phyloP scores from a whole-genome alignment of 257 asterid species.

The Nicotiana undulata region DNA sequence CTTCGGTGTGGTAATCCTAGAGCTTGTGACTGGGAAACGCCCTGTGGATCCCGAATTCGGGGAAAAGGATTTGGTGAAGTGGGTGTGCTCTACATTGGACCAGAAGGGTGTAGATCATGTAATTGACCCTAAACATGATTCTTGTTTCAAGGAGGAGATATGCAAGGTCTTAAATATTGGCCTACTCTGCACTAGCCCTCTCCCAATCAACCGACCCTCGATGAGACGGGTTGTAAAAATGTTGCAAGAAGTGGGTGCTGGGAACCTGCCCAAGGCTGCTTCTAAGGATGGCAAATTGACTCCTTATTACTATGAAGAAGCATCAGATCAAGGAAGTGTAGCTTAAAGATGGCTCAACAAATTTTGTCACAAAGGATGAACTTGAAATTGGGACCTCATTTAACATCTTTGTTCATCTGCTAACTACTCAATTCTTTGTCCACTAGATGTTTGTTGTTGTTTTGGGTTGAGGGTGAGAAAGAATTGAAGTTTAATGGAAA shows the following conservation, averaged over 20 bases:
- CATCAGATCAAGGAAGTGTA: slow-evolving; percentile 63
- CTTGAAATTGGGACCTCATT: neutral
- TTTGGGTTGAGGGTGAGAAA: slow-evolving; percentile 5
- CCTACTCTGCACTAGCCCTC: slow-evolving; percentile 91
- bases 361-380: neutral
- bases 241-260: slow-evolving; percentile 64
- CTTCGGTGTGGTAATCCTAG: slow-evolving; percentile 81
- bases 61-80: slow-evolving; percentile 84
- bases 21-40: slow-evolving; percentile 62
- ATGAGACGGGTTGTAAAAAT: slow-evolving; percentile 89
- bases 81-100: slow-evolving; percentile 83
- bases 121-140: slow-evolving; percentile 72
- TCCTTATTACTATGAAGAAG: slow-evolving; percentile 76
- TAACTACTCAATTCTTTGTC: slow-evolving; percentile 6
- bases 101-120: slow-evolving; percentile 77
- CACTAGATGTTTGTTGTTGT: neutral
- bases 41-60: slow-evolving; percentile 90
- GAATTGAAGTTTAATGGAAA: neutral
- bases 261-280: slow-evolving; percentile 21
- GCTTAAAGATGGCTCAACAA: slow-evolving; percentile 19
- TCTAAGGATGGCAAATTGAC: slow-evolving; percentile 74
- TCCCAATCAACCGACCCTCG: slow-evolving; percentile 89
- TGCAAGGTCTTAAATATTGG: slow-evolving; percentile 72
- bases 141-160: slow-evolving; percentile 80
- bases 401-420: slow-evolving; percentile 8